Base-by-base conservation (phyloP, 768 basidiomycete genomes). In the Auricularia auricula-judae region DNA sequence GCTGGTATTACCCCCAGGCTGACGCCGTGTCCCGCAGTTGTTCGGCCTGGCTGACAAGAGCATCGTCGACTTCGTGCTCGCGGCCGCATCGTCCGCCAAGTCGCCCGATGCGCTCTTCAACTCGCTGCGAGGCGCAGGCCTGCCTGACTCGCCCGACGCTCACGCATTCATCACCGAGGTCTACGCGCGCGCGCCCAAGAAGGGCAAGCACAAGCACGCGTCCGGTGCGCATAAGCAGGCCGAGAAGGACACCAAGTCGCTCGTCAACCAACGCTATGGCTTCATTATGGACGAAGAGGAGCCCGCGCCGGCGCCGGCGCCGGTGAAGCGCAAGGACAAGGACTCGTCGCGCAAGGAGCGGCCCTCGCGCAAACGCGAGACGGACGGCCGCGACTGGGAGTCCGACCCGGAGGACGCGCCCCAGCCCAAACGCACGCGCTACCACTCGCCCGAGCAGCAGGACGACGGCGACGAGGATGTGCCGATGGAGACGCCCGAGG, bases 51-150 rank as follows among this genome's bases (percentile, higher is more conserved):
- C 93, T 23, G 90, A 96, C 76, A 81, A 81, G 67, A 91, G 84
- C 68, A 91, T 89, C 66, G 84, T 93, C 68, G 88, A 93, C 77
- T 97, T 87, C 74, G 87, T 97, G 42, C 79, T 91, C 73, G 91
- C 91, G 61, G 86, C 89, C 75, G 93, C 91, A n/a, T 86, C 88
- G 3, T 86, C 88, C 64, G 82, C 92, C 63, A 95, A 95, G 74
- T 84, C 87, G 8, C 81, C 91, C 11, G 87, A 91, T 47, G 82
- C 82, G 53, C 82, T 98, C 44, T 93, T 93, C 72, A 67, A 80
- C n/a, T 77, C 87, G 4, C 84, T 98, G 44, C 80, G 87, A 65
- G 78, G 81, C 44, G 84, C 86, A 60, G 96, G 95, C 67, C 79
- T 98, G 60, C 89, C 93, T 47, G 82, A 89, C 71, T 87, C 88